Conservation (phyloP, 176 grass and related monocot genomes). For the Zoysia pacifica region DNA sequence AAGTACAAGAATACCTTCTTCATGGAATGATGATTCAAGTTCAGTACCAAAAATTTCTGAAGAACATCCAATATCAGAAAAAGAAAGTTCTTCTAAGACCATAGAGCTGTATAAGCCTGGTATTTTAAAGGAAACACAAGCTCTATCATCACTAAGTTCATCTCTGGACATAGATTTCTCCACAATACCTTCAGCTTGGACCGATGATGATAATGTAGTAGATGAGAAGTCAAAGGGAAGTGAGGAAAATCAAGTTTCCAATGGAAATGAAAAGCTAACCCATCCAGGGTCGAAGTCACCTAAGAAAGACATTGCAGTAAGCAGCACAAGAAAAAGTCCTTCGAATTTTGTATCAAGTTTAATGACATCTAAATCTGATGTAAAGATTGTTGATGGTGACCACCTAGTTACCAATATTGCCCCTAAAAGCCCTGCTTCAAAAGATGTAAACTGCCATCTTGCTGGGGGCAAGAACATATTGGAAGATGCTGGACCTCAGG, state of each 20-base stretch:
- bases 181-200: conserved; percentile 83
- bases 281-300: conserved; percentile 17
- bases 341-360: conserved; percentile 29
- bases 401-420: neutral
- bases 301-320: conserved; percentile 29
- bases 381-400: conserved; percentile 36
- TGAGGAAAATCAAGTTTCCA: conserved; percentile 41
- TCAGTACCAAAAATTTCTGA: conserved; percentile 50
- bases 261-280: conserved; percentile 37
- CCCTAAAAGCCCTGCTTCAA: conserved; percentile 32
- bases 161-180: conserved; percentile 61
- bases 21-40: conserved; percentile 81
- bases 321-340: conserved; percentile 44
- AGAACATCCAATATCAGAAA: conserved; percentile 40
- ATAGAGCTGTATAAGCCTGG: conserved; percentile 56
- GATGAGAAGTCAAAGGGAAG: conserved; percentile 47
- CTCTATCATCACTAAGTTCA: conserved; percentile 32
- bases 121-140: conserved; percentile 56
- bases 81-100: conserved; percentile 49
- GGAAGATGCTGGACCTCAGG: conserved; percentile 35
- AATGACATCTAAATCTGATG: conserved; percentile 40
- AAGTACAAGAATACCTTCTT: conserved; percentile 59
- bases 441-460: conserved; percentile 21
- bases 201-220: conserved; percentile 60
- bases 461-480: conserved; percentile 22